Evolutionary conservation across 1,284 basidiomycete species (phyloP).

Genomic region (Ganoderma sp.): DNA sequence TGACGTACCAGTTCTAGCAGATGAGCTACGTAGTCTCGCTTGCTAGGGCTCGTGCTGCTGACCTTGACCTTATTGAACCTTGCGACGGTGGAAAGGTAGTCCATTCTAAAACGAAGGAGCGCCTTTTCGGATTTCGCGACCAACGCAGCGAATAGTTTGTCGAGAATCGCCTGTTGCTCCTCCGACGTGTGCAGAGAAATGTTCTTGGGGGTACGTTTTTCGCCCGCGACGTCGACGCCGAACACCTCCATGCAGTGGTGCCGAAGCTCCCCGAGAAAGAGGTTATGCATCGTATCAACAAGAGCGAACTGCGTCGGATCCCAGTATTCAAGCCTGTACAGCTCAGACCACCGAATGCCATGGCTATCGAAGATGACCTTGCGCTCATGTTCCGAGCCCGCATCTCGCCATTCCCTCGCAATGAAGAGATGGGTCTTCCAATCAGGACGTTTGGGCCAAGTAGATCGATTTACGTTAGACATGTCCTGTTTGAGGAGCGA

Average conservation of each 20-base stretch:
- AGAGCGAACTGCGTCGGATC: conserved; percentile 39
- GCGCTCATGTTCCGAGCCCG: conserved; percentile 28
- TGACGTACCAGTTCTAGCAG: background rate
- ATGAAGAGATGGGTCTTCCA: conserved; percentile 12
- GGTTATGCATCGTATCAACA: conserved; percentile 13
- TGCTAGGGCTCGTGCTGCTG: background rate
- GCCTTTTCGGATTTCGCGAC: background rate
- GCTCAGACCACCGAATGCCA: conserved; percentile 44
- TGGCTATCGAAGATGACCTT: conserved; percentile 34
- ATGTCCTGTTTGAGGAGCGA: conserved; percentile 12
- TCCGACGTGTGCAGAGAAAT: background rate
- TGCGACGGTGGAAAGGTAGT: conserved; percentile 6
- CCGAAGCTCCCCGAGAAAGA: conserved; percentile 14
- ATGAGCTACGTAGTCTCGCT: background rate
- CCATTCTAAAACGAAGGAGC: background rate
- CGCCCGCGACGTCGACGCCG: conserved; percentile 7
- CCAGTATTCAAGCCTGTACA: conserved; percentile 46
- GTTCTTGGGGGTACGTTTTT: background rate
- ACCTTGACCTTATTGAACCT: background rate
- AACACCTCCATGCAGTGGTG: conserved; percentile 19
- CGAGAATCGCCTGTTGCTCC: background rate
- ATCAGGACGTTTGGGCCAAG: conserved; percentile 13
- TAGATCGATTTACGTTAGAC: conserved; percentile 16
- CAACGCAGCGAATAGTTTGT: background rate
- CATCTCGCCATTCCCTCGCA: conserved; percentile 41